Evolutionary conservation across 768 basidiomycete species (phyloP).

Genomic region (Botryobasidium botryosum): DNA sequence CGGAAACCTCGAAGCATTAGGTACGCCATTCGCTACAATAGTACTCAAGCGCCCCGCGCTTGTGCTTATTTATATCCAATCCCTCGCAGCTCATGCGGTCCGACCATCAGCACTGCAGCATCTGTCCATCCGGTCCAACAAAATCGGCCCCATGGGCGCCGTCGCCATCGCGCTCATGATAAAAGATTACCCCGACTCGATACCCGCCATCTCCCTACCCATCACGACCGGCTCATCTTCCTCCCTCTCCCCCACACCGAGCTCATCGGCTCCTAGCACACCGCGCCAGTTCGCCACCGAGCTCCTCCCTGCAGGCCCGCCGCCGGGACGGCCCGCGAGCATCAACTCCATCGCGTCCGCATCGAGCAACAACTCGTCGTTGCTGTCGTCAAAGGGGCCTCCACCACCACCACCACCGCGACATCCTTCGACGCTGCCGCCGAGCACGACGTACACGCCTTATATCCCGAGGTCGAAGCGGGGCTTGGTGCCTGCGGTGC

Average conservation of each 20-base stretch:
- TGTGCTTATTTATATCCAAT: not conserved
- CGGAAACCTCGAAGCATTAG: slow-evolving; percentile 58
- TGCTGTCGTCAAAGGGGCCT: not conserved
- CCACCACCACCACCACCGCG: slow-evolving; percentile 26
- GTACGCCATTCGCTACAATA: slow-evolving; percentile 30
- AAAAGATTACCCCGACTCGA: slow-evolving; percentile 71
- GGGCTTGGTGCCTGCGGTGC: slow-evolving; percentile 9
- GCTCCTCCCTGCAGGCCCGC: slow-evolving; percentile 12
- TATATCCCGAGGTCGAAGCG: slow-evolving; percentile 47
- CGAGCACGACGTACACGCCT: slow-evolving; percentile 66
- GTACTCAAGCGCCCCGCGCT: too few relatives aligned
- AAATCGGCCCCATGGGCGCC: slow-evolving; percentile 67
- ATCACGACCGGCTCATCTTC: not conserved
- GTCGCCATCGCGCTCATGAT: slow-evolving; percentile 94
- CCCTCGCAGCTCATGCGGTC: slow-evolving; percentile 50
- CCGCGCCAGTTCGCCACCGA: slow-evolving; percentile 20
- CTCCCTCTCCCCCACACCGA: slow-evolving; percentile 1
- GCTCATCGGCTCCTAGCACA: slow-evolving; percentile 16
- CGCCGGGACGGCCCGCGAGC: not conserved
- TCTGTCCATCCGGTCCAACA: slow-evolving; percentile 79
- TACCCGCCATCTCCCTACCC: slow-evolving; percentile 8
- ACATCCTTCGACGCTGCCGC: slow-evolving; percentile 30
- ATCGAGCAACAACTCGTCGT: not conserved
- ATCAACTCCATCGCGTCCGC: not conserved
- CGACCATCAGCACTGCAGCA: slow-evolving; percentile 73